These are phyloP conservation scores for Thymus mandschuricus DNA, from an alignment of 257 asterid species.

Conservation along the genomic window DNA sequence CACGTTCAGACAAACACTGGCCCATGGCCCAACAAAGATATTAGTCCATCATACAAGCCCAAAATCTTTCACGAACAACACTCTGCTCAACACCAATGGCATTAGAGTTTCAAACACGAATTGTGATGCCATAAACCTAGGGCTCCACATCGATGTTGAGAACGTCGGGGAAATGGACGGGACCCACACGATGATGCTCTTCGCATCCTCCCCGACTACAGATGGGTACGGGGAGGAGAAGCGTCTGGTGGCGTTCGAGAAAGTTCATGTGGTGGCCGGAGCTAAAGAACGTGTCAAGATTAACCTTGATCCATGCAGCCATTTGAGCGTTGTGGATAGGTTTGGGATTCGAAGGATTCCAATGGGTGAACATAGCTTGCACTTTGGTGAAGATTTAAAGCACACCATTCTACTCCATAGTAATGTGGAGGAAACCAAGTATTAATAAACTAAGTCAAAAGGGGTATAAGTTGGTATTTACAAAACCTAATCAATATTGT, in stretches of 20 bases:
- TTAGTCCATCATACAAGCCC: slow-evolving; percentile 42
- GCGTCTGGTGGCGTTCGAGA: slow-evolving; percentile 68
- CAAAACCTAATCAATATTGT: not conserved
- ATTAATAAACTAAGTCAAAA: slow-evolving; percentile 26
- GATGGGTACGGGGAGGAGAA: slow-evolving; percentile 39
- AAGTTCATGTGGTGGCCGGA: slow-evolving; percentile 54
- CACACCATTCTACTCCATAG: slow-evolving; percentile 58
- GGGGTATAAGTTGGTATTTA: not conserved
- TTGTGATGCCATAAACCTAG: slow-evolving; percentile 55
- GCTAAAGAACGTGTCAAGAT: slow-evolving; percentile 45
- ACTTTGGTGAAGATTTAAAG: slow-evolving; percentile 63
- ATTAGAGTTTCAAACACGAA: slow-evolving; percentile 63
- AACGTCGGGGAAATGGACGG: slow-evolving; percentile 78
- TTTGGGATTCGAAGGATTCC: slow-evolving; percentile 77
- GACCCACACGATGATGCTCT: slow-evolving; percentile 63
- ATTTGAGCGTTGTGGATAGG: slow-evolving; percentile 62
- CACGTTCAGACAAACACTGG: slow-evolving; percentile 48
- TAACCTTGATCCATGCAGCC: slow-evolving; percentile 58
- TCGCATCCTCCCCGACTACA: slow-evolving; percentile 37
- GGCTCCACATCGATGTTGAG: slow-evolving; percentile 62
- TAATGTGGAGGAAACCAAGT: slow-evolving; percentile 40
- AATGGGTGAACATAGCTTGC: slow-evolving; percentile 81
- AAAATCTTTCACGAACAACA: slow-evolving; percentile 40
- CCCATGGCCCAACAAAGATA: slow-evolving; percentile 55
- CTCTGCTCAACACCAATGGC: slow-evolving; percentile 36